Evolutionary conservation across 2,329 filamentous ascomycete species (phyloP), one percentile per base, ranked within the genome.

Genomic region (Ceratocystis cubensis): DNA sequence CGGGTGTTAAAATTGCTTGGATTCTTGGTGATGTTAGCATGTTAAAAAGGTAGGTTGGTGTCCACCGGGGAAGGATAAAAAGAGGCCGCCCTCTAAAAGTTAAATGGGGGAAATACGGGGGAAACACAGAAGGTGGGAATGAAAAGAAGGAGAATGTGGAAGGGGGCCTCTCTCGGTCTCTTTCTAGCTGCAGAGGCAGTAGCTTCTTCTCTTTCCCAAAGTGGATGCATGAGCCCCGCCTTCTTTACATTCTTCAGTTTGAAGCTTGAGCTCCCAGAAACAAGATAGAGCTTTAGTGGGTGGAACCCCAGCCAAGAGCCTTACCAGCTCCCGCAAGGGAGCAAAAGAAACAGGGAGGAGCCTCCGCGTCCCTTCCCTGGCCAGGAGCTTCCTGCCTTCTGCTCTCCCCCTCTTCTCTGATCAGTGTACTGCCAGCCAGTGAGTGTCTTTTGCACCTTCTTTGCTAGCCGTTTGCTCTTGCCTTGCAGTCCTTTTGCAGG

Each of bases 401-500:
- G 8, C 37, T 41, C 37, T 41, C 37, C 37, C 37, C 37, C 37
- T 41, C 37, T 41, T 41, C 37, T 41, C 37, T 41, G 37, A 41
- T 4, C n/a, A 17, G 28, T 44, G 28, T 65, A 33, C 64, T 25
- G 48, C 48, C 48, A 50, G 48, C 48, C 65, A 41, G 37, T 41
- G 10, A 5, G 37, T 41, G 37, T 13, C 37, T 15, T 62, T 20
- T 15, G 22, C 15, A 48, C 45, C 41, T 61, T n/a, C 30, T 41
- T 17, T 48, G 56, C 46, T 28, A 17, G 20, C 61, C 13, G 13
- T 41, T 13, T 41, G 37, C 64, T 56, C 44, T 44, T 61, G n/a
- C 64, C 68, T 10, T 61, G 63, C 17, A n/a, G 65, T 22, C 62
- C 61, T 69, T 65, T 66, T 66, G 66, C 66, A 50, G 44, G 44